Base-by-base conservation (phyloP, 2,329 filamentous ascomycete genomes). In the Aureobasidium namibiae region DNA sequence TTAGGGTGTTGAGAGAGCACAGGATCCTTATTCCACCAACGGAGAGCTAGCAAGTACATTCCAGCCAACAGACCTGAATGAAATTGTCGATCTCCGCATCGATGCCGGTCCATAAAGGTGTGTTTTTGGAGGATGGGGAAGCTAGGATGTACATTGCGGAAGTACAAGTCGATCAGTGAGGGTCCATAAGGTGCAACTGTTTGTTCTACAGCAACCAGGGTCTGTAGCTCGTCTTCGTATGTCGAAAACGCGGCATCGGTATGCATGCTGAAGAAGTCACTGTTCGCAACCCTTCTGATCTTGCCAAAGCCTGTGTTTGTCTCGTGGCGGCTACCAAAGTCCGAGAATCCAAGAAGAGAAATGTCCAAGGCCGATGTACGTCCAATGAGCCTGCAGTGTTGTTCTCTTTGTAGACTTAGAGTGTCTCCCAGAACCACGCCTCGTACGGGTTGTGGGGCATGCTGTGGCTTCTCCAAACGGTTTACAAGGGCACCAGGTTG, bases 51-150 rank as follows among this genome's bases (percentile, higher is more conserved):
- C 24, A 95, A 84, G 67, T 95, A 94, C 66, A 95, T 85, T 56
- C 88, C 88, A 33, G 88, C 89, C 16, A 95, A 78, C 26, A 94
- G 76, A 11, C 88, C 83, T 1, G 90, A 88, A 14, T 88, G 86
- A 67, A 92, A 89, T 65, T 89, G 85, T 57, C 82, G 82, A 66
- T 89, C 83, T 42, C 85, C 85, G 65, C 84, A 82, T 50, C 85
- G 83, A 74, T 92, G 90, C 68, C 89, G 88, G 70, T 92, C 87
- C 63, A 89, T 77, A 65, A 92, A 92, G 59, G 91, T 83, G 61
- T 84, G 81, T 73, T 91, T 92, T 69, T 94, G 88, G 39, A 94
- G 80, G 65, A 95, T 89, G 23, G 90, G 90, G 67, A 91, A 92
- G 64, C 82, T 87, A 0, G 89, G 89, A 70, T 94, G 90, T 23